Percentiles rank a stretch among this genome's conserved stretches.
These are phyloP conservation scores for Microsporum ferrugineum DNA, from an alignment of 2,329 filamentous ascomycete genomes.

Conservation along the genomic window DNA sequence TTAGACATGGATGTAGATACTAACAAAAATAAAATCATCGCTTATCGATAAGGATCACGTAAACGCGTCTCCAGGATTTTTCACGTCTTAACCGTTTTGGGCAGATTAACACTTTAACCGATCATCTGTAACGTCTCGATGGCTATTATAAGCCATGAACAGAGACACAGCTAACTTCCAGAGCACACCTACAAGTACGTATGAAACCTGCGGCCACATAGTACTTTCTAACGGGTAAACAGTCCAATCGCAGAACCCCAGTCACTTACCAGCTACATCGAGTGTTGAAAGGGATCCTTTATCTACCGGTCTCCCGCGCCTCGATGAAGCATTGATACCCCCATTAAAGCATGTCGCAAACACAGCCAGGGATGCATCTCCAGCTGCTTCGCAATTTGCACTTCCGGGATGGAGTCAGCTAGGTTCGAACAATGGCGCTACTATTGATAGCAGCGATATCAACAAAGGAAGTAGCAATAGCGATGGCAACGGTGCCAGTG, in stretches of 20 bases:
- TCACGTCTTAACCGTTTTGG: background rate
- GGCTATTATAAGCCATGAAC: conserved; percentile 1
- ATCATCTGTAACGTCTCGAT: background rate
- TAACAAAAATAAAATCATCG: background rate
- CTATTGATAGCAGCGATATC: background rate
- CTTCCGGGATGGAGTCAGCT: conserved; percentile 3
- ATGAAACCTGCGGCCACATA: background rate
- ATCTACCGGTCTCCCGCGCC: conserved; percentile 43
- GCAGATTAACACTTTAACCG: background rate
- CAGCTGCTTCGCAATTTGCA: background rate
- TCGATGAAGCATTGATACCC: conserved; percentile 34
- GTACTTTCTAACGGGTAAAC: background rate
- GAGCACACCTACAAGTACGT: conserved; percentile 23
- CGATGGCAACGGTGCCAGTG: background rate
- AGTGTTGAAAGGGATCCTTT: conserved; percentile 25
- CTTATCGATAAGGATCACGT: background rate
- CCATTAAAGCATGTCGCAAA: background rate
- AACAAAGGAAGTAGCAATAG: background rate
- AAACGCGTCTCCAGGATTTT: background rate
- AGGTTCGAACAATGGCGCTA: background rate
- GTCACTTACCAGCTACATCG: background rate
- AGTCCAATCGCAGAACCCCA: background rate
- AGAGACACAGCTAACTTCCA: conserved; percentile 25
- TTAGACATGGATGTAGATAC: background rate
- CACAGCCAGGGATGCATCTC: background rate